Base-by-base conservation (phyloP, 1,139 yeast genomes). In the Sugiyamaella pinicola region DNA sequence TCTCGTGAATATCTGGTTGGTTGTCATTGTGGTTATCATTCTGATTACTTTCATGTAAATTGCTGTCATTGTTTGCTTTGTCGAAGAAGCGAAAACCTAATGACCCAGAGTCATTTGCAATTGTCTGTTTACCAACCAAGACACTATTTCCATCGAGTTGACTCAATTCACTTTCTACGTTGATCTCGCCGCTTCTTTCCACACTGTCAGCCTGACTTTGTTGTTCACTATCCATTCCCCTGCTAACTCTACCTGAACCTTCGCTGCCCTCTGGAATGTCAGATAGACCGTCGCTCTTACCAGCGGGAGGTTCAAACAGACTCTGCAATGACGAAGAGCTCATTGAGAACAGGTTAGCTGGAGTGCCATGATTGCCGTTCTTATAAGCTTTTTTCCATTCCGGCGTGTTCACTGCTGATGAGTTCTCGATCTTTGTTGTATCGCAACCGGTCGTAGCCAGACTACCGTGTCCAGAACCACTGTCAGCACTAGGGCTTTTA, bases 381-480 rank as follows among this genome's bases (percentile, higher is more conserved):
- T 39, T 42, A 18, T 48, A 41, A 17, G 55, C 56, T 18, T 52
- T 47, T 40, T 55, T 55, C 55, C 58, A 57, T 42, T 55, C 54
- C 4, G 58, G 57, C 8, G 55, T 52, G 8, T 42, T 34, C 18
- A 22, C 42, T 12, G 21, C 38, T 28, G 53, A 47, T 18, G 33
- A 22, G 19, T 28, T 18, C 38, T 50, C 55, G 37, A 38, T 18
- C 33, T 29, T 33, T 19, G 51, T 52, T 8, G 55, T 52, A 39
- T 48, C 34, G 24, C 13, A 42, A n/a, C 18, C 18, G 5, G 4
- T 12, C n/a, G 48, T 9, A 19, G 10, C 28, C 10, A 42, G 15
- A 19, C 28, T 42, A 18, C 38, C 28, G 37, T 4, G 6, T 21
- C 7, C 33, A 10, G 18, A 13, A 8, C 17, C 33, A 22, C 12